Percentiles rank a stretch among this genome's conserved stretches.
phyloP scores from a whole-genome alignment of 2,329 filamentous ascomycete species.

The Trichoderma koningiopsis region DNA sequence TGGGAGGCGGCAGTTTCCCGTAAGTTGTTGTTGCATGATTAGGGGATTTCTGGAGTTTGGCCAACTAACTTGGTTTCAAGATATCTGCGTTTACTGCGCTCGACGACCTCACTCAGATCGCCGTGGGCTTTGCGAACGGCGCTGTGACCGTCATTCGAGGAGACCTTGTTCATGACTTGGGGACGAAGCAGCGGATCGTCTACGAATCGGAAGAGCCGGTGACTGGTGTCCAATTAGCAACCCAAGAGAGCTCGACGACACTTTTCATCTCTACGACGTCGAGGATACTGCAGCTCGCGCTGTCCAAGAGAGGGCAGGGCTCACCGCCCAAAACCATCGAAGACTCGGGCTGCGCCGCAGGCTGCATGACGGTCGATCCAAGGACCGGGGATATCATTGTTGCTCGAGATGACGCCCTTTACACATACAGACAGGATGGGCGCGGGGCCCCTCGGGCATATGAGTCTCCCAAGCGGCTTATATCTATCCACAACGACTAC shows the following conservation, averaged over 20 bases:
- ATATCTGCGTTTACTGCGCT: constrained; percentile 88
- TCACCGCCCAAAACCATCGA: constrained; percentile 86
- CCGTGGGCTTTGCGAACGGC: constrained; percentile 94
- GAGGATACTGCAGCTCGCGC: constrained; percentile 80
- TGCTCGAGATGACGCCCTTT: constrained; percentile 93
- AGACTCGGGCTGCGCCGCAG: constrained; percentile 86
- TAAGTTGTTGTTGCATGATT: constrained; percentile 43
- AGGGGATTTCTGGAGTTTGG: not conserved
- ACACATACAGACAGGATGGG: constrained; percentile 85
- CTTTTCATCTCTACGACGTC: constrained; percentile 92
- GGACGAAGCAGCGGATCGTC: constrained; percentile 89
- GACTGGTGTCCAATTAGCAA: constrained; percentile 80
- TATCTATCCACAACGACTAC: constrained; percentile 81
- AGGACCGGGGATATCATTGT: constrained; percentile 83
- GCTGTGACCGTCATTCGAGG: constrained; percentile 91
- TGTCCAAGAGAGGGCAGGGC: constrained; percentile 86
- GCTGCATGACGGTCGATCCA: constrained; percentile 88
- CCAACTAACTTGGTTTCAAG: constrained; percentile 40
- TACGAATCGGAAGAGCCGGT: constrained; percentile 97
- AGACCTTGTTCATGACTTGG: constrained; percentile 92
- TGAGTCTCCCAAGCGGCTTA: constrained; percentile 83
- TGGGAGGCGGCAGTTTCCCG: constrained; percentile 89
- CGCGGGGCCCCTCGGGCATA: constrained; percentile 87
- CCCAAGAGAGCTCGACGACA: constrained; percentile 65
- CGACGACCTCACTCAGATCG: constrained; percentile 87